These are phyloP conservation scores for Macroventuria anomochaeta DNA, from an alignment of 2,329 filamentous ascomycete genomes.

Conservation along the genomic window DNA sequence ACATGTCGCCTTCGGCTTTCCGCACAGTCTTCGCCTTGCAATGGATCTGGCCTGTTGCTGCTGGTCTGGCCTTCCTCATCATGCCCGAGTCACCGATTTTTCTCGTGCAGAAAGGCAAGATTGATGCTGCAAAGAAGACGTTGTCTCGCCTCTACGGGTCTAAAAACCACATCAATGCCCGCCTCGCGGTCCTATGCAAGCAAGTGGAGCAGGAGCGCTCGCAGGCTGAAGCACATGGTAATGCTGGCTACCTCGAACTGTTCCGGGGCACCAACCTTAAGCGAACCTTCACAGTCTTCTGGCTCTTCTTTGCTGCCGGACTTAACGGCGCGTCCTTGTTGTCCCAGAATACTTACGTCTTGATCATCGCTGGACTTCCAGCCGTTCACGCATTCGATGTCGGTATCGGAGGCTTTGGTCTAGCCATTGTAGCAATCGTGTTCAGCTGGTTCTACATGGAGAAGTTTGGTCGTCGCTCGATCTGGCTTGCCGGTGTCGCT, in stretches of 20 bases:
- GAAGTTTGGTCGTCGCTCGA: slow-evolving; percentile 15
- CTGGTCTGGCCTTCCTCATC: not conserved
- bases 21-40: slow-evolving; percentile 8
- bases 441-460: slow-evolving; percentile 16
- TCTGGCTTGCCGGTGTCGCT: slow-evolving; percentile 10
- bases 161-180: slow-evolving; percentile 10
- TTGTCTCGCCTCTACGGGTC: slow-evolving; percentile 6
- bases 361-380: slow-evolving; percentile 13
- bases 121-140: slow-evolving; percentile 4
- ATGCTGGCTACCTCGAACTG: slow-evolving; percentile 7
- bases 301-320: slow-evolving; percentile 15
- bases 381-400: slow-evolving; percentile 14
- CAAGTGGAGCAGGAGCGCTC: slow-evolving; percentile 5
- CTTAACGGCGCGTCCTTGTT: slow-evolving; percentile 13
- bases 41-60: slow-evolving; percentile 12
- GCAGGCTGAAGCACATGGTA: slow-evolving; percentile 4
- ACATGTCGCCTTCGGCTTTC: slow-evolving; percentile 3
- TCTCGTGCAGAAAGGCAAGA: slow-evolving; percentile 12
- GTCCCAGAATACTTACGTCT: slow-evolving; percentile 12
- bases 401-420: slow-evolving; percentile 15
- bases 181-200: slow-evolving; percentile 4
- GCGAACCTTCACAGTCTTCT: slow-evolving; percentile 13
- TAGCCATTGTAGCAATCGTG: slow-evolving; percentile 12
- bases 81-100: slow-evolving; percentile 18
- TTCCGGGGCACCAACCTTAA: slow-evolving; percentile 12